A percentile compares a stretch with the other conserved stretches of the same genome.
These are phyloP conservation scores for Takashimella koratensis DNA, from an alignment of 1,284 basidiomycete genomes.

Conservation along the genomic window DNA sequence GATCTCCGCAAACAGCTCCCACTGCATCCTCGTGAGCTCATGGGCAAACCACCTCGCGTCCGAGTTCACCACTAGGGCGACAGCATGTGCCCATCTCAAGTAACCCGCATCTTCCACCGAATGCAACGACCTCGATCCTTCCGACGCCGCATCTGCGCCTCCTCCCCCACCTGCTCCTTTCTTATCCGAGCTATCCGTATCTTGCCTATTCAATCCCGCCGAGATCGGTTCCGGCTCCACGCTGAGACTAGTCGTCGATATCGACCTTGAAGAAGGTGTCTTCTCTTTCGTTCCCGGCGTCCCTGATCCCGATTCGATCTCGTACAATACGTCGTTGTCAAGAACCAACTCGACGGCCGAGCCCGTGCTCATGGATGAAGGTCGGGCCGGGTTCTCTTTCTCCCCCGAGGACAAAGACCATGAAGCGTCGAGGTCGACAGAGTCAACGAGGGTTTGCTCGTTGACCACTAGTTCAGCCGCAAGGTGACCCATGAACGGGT, in stretches of 20 bases:
- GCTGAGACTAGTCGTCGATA: conserved; percentile 18
- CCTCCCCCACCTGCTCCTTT: not conserved
- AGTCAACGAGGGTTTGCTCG: conserved; percentile 22
- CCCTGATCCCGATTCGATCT: conserved; percentile 15
- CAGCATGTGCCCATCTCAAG: conserved; percentile 16
- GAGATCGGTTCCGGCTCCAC: conserved; percentile 3
- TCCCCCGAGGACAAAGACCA: conserved; percentile 27
- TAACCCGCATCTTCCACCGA: not conserved
- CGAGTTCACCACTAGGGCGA: conserved; percentile 19
- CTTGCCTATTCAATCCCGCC: not conserved
- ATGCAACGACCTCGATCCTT: not conserved
- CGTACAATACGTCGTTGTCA: conserved; percentile 20
- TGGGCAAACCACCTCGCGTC: conserved; percentile 40
- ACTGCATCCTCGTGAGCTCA: conserved; percentile 47
- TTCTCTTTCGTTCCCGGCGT: conserved; percentile 2
- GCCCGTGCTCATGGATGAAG: not conserved
- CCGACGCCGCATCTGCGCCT: not conserved
- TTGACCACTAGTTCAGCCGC: conserved; percentile 37
- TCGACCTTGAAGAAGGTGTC: conserved; percentile 5
- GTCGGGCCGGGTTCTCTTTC: not conserved
- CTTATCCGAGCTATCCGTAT: not conserved
- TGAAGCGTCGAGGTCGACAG: conserved; percentile 35
- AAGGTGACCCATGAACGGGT: conserved; percentile 43
- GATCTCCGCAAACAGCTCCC: conserved; percentile 42
- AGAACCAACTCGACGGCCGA: conserved; percentile 10